A percentile compares a stretch with the other conserved stretches of the same genome.
phyloP scores from a whole-genome alignment of 2,329 filamentous ascomycete genomes.

The Colletotrichum musae region DNA sequence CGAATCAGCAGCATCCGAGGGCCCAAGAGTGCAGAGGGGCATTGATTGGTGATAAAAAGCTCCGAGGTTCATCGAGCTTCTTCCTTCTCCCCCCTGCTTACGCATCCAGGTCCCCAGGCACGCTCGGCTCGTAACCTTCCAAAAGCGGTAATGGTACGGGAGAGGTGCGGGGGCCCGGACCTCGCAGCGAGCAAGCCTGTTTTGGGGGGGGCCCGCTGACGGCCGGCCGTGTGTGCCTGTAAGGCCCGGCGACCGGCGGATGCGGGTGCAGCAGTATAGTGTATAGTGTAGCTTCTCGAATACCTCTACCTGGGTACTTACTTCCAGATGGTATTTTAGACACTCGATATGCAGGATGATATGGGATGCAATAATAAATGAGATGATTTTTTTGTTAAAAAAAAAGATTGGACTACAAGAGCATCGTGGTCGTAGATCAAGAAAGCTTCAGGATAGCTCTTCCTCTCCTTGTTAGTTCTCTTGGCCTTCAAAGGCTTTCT shows the following conservation, averaged over 20 bases:
- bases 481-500: no score
- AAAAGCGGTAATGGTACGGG: conserved; percentile 16
- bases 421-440: no score
- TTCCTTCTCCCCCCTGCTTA: neutral
- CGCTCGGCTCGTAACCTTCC: conserved; percentile 31
- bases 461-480: no score
- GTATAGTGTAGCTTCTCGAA: neutral
- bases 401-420: neutral
- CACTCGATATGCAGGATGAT: neutral
- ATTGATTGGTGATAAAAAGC: no score
- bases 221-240: neutral
- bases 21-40: no score
- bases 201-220: no score
- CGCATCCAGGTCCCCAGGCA: neutral
- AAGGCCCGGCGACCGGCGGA: no score
- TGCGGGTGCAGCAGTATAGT: no score
- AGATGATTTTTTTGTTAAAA: neutral
- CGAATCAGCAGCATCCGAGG: no score
- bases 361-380: neutral
- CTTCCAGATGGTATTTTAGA: neutral
- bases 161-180: neutral
- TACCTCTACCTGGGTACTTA: neutral
- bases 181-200: neutral
- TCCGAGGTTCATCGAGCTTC: no score
- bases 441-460: no score